Base-by-base conservation (phyloP, 2,329 filamentous ascomycete species). In the Akanthomyces uredinophilus region DNA sequence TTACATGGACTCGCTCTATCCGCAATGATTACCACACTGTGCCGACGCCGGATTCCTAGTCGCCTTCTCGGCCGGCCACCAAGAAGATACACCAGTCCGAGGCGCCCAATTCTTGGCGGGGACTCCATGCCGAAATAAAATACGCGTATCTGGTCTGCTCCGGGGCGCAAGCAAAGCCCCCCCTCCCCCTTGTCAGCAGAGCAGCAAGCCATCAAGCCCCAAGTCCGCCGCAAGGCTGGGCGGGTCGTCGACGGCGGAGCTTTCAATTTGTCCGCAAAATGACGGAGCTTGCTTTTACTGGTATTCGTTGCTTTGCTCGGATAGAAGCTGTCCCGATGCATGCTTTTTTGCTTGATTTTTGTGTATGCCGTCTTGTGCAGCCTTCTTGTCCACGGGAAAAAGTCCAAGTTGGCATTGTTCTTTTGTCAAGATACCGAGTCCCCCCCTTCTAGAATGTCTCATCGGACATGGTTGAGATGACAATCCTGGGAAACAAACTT, bases 381-480 rank as follows among this genome's bases (percentile, higher is more conserved):
- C 11, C 2, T 35, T 35, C 32, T 35, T 8, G 32, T 35, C 3
- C 10, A 11, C 32, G 6, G 10, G n/a, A n/a, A 11, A 1, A 35
- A 5, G 7, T 5, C 11, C 32, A 8, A 8, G 7, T 35, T 5
- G 10, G 11, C 10, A 11, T 2, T 35, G 32, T 35, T 35, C 7
- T 8, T 8, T 4, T 5, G 22, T n/a, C 11, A 35, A 35, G 32
- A 35, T 18, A 18, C 8, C 8, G n/a, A n/a, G 16, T 5, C 18
- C 18, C 5, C 11, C 24, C 29, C 39, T 57, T 50, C 56, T 20
- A 32, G 56, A 59, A 59, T 59, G 56, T 59, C 56, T 59, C 56
- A 51, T 29, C 10, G 29, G 5, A 35, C 18, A 13, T 20, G 2
- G 46, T 14, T 16, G 37, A 16, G 37, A 35, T 35, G 32, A 39